phyloP scores from a whole-genome alignment of 140 eudicot species.

The Cichorium intybus region DNA sequence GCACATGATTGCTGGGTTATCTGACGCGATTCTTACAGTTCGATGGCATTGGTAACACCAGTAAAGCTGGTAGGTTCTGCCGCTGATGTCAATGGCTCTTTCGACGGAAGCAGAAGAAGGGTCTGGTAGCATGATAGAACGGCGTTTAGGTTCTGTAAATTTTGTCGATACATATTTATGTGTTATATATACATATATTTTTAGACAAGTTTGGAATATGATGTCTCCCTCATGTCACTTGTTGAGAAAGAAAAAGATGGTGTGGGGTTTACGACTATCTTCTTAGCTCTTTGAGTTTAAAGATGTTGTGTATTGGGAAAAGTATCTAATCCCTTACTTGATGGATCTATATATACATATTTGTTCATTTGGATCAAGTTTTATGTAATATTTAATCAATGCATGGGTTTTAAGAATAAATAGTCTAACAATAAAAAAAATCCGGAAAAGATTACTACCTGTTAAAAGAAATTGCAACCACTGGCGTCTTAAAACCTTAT shows the following conservation, averaged over 20 bases:
- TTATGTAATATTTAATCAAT: background rate
- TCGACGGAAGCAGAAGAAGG: background rate
- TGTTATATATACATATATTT: conserved; percentile 8
- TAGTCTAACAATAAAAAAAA: background rate
- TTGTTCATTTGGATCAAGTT: background rate
- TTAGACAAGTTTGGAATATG: conserved; percentile 20
- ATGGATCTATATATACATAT: background rate
- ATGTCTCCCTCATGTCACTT: conserved; percentile 24
- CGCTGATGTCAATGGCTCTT: conserved; percentile 23
- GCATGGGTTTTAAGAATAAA: background rate
- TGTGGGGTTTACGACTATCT: conserved; percentile 14
- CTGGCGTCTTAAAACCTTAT: no score
- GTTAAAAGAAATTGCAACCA: no score
- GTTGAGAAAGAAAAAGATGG: conserved; percentile 39
- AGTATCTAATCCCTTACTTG: conserved; percentile 36
- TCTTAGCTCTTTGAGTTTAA: background rate
- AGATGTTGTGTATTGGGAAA: conserved; percentile 12
- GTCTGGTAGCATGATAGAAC: conserved; percentile 4
- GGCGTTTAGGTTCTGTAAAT: background rate
- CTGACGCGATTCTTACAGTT: conserved; percentile 51
- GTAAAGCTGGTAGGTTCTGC: conserved; percentile 50
- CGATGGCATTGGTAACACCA: conserved; percentile 94
- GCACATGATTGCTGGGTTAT: conserved; percentile 41
- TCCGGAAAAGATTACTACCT: background rate
- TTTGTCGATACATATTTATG: background rate